A percentile compares a stretch with the other conserved stretches of the same genome.
These are phyloP conservation scores for Avena eriantha DNA, from an alignment of 176 grass and related monocot genomes.

Conservation along the genomic window DNA sequence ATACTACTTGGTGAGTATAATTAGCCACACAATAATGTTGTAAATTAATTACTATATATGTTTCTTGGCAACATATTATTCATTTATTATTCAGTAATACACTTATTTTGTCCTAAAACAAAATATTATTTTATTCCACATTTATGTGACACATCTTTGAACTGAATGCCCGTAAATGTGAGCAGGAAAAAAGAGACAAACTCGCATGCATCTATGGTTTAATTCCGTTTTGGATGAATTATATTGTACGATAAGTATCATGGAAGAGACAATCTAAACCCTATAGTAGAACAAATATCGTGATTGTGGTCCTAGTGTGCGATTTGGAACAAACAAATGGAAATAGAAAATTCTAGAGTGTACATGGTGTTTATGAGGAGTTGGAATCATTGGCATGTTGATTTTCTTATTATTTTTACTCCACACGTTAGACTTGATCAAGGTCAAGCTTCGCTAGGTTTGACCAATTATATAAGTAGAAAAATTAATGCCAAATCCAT, in stretches of 20 bases:
- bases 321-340: background rate
- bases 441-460: no score
- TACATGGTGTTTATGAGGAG: background rate
- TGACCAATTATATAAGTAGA: no score
- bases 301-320: background rate
- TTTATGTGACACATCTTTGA: background rate
- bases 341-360: background rate
- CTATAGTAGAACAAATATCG: background rate
- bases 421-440: no score
- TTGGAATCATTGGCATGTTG: background rate
- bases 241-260: background rate
- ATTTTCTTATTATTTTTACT: background rate
- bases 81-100: background rate
- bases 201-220: background rate
- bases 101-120: background rate
- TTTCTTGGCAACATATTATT: background rate
- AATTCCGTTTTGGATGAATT: background rate
- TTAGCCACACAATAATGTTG: no score
- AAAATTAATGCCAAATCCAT: no score
- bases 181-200: background rate
- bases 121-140: background rate
- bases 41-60: background rate
- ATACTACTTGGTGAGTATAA: background rate
- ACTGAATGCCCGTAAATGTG: background rate
- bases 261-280: background rate